Conservation (phyloP, 1,139 yeast species). For the Kurtzmaniella quercitrusa region DNA sequence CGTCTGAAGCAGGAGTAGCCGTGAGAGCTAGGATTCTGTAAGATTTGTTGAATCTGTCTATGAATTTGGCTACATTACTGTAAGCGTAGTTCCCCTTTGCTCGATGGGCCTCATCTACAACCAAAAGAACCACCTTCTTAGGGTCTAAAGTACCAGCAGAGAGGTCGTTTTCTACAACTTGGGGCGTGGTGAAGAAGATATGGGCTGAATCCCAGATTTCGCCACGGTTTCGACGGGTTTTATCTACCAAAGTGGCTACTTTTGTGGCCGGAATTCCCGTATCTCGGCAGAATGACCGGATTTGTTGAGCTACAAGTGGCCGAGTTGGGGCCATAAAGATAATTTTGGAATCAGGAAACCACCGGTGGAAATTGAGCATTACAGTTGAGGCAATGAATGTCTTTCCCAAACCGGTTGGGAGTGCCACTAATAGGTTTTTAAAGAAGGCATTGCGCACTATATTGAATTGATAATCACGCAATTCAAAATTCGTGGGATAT, state of each 20-base stretch:
- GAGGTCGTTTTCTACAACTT: constrained; percentile 89
- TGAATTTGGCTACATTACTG: constrained; percentile 68
- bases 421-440: constrained; percentile 76
- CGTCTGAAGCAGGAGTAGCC: constrained; percentile 90
- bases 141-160: constrained; percentile 73
- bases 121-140: constrained; percentile 65
- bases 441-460: constrained; percentile 71
- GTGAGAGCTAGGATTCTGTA: constrained; percentile 81
- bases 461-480: constrained; percentile 83
- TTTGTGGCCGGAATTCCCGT: constrained; percentile 76
- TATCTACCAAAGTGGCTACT: constrained; percentile 80
- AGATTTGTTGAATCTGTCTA: constrained; percentile 59
- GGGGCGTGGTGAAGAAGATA: constrained; percentile 94
- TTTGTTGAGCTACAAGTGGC: constrained; percentile 97
- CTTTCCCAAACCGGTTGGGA: constrained; percentile 97
- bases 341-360: constrained; percentile 77
- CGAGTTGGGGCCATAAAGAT: constrained; percentile 96
- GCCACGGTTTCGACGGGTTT: constrained; percentile 57
- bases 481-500: constrained; percentile 81
- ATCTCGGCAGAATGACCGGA: constrained; percentile 85
- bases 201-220: constrained; percentile 72
- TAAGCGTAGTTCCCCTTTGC: constrained; percentile 90
- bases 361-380: constrained; percentile 82
- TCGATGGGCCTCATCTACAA: constrained; percentile 94
- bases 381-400: constrained; percentile 94